Base-by-base conservation (phyloP, 202 grass and related monocot genomes). In the Zoysia matrella region DNA sequence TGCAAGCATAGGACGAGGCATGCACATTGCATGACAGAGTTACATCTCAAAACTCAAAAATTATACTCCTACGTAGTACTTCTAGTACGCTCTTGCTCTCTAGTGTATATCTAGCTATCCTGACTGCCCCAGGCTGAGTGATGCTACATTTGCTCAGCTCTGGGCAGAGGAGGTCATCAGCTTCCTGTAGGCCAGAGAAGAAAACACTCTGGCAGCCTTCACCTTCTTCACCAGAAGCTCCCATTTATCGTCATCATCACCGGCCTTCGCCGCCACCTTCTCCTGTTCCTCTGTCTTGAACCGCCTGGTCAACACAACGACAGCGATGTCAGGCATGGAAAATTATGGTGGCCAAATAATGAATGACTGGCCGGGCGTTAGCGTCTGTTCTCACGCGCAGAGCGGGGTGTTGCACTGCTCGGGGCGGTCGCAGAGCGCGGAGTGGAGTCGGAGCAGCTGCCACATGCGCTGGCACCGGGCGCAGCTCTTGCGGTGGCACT, bases 161-260 rank as follows among this genome's bases (percentile, higher is more conserved):
- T 12, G 54, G 4, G 75, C 15, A 39, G 75, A 50, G 69, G 69
- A 56, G 60, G 57, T 60, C 72, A 6, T 71, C 58, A 48, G 79
- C 58, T 78, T 87, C 77, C 92, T 97, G 86, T 79, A 91, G 53
- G 70, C 67, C 12, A 94, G 71, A 39, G 77, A 79, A 50, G 92
- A 87, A 79, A 97, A 91, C 44, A 91, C 78, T 16, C 82, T 91
- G 4, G 87, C 88, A 41, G 77, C 60, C 83, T 73, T 90, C 75
- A 97, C 92, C 90, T 97, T 97, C 80, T 92, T 92, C 75, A 91
- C 92, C 65, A 97, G 86, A 12, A 92, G 88, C 10, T 53, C 87
- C 94, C 94, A 97, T 62, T 85, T 94, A 6, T 88, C 76, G 44
- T 78, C 84, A 22, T 81, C 83, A 2, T 50, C 62, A 14, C 55